These are phyloP conservation scores for Chytriomyces hyalinus DNA, from an alignment of 192 early-diverging fungal genomes.

Conservation along the genomic window DNA sequence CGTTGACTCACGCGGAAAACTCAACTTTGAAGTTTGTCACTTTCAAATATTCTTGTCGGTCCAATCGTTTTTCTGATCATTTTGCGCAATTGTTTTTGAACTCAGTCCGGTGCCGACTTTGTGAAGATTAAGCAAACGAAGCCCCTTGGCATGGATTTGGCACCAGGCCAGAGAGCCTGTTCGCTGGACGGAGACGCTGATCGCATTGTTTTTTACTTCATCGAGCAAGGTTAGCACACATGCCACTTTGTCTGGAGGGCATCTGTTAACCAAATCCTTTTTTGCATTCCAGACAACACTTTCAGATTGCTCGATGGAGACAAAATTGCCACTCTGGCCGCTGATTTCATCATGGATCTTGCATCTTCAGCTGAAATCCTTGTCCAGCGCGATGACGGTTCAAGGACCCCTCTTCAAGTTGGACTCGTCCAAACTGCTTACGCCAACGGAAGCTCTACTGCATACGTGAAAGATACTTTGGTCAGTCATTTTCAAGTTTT, in stretches of 20 bases:
- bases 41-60: neutral
- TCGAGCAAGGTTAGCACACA: constrained; percentile 63
- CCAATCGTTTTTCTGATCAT: neutral
- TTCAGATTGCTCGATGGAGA: constrained; percentile 98
- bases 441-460: constrained; percentile 95
- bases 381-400: constrained; percentile 41
- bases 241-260: neutral
- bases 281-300: constrained; percentile 54
- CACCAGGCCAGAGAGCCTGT: constrained; percentile 74
- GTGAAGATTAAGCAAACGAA: constrained; percentile 90
- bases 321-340: constrained; percentile 95
- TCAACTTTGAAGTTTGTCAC: constrained; percentile 81
- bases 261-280: neutral
- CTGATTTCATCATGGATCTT: constrained; percentile 91
- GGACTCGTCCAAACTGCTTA: constrained; percentile 99
- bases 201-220: constrained; percentile 95
- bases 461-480: constrained; percentile 88
- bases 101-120: constrained; percentile 92
- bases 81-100: neutral
- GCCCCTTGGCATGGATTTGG: constrained; percentile 72
- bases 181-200: constrained; percentile 99
- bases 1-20: constrained; percentile 67
- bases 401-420: constrained; percentile 66
- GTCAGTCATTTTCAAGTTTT: constrained; percentile 46
- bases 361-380: constrained; percentile 80